These are phyloP conservation scores for Penicillium palitans DNA, from an alignment of 2,329 filamentous ascomycete genomes.

Conservation along the genomic window DNA sequence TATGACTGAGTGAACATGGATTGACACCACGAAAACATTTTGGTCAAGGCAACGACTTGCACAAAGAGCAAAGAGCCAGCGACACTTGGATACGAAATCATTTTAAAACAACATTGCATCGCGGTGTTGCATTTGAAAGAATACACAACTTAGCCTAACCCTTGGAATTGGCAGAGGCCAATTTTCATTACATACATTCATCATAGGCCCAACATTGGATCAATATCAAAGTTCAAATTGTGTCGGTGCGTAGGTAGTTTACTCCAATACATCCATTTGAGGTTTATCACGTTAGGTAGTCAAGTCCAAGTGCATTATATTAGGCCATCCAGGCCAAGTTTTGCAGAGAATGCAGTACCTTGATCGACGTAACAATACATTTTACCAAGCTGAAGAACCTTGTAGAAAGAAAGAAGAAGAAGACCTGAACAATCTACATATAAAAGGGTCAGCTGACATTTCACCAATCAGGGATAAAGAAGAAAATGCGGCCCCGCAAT, in stretches of 20 bases:
- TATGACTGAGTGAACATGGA: not conserved
- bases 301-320: too few species aligned
- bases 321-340: too few species aligned
- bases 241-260: too few species aligned
- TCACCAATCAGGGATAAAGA: not conserved
- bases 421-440: not conserved
- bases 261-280: too few species aligned
- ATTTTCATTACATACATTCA: not conserved
- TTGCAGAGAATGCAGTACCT: too few species aligned
- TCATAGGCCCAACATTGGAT: not conserved
- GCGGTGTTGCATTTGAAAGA: not conserved
- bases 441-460: not conserved
- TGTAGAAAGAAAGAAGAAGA: not conserved
- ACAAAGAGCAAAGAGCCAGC: too few species aligned
- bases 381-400: not conserved
- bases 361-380: not conserved
- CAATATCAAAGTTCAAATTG: not conserved
- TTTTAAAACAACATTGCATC: not conserved
- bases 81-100: not conserved
- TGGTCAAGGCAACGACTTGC: too few species aligned
- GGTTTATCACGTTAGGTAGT: too few species aligned
- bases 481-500: too few species aligned
- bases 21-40: not conserved
- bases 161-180: not conserved
- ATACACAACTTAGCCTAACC: not conserved